These are phyloP conservation scores for Forsythia suspensa DNA, from an alignment of 257 asterid species.

Conservation along the genomic window DNA sequence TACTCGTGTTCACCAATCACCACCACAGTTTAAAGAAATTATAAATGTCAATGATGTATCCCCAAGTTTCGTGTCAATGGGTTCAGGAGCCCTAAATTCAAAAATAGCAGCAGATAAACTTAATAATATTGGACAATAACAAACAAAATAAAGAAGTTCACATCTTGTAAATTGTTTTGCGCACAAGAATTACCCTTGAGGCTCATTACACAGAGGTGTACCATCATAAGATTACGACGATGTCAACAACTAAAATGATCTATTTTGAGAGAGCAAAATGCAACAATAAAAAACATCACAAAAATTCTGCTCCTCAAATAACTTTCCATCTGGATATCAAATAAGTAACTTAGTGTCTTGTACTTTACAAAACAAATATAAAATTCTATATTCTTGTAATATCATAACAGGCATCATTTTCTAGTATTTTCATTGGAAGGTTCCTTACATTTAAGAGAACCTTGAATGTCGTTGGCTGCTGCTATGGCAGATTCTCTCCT, in stretches of 20 bases:
- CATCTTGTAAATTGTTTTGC: no score
- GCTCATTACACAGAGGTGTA: neutral
- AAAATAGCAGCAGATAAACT: neutral
- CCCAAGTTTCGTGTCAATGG: no score
- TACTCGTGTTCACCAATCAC: no score
- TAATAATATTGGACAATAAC: no score
- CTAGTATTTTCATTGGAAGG: neutral
- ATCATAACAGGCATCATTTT: neutral
- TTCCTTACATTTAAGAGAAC: constrained; percentile 18
- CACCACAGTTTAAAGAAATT: no score
- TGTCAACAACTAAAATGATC: no score
- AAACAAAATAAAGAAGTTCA: no score
- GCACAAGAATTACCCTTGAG: no score
- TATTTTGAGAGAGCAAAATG: no score
- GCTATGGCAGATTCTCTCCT: constrained; percentile 58
- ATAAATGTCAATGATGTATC: no score
- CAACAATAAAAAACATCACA: no score
- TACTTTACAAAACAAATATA: neutral
- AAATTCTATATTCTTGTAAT: neutral
- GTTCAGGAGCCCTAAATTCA: neutral
- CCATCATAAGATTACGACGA: neutral
- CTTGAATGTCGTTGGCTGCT: constrained; percentile 53
- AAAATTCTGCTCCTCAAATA: neutral
- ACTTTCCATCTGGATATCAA: neutral
- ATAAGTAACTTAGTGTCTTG: neutral